Evolutionary conservation across 2,329 filamentous ascomycete genomes (phyloP).

Genomic region (Raffaelea arxii): DNA sequence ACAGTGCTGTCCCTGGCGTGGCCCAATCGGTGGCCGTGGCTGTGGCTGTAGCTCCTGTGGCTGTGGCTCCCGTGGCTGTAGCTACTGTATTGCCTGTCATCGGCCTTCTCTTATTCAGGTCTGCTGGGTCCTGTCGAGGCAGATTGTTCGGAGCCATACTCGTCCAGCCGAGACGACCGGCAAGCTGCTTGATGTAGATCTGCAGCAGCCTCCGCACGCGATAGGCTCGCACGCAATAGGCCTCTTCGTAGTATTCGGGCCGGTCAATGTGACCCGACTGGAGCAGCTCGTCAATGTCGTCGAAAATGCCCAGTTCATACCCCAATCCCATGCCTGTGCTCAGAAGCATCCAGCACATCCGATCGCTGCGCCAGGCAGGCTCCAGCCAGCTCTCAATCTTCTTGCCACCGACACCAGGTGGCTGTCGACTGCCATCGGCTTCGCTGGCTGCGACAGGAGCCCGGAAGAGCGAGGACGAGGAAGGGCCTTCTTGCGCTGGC

Average conservation of each 20-base stretch:
- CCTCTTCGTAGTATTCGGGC: slow-evolving; percentile 63
- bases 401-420: slow-evolving; percentile 62
- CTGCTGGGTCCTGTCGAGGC: slow-evolving; percentile 46
- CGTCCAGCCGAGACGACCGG: slow-evolving; percentile 81
- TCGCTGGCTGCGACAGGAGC: background rate
- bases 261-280: slow-evolving; percentile 48
- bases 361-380: slow-evolving; percentile 86
- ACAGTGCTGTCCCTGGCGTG: slow-evolving; percentile 50
- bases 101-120: no score
- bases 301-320: slow-evolving; percentile 92
- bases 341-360: slow-evolving; percentile 96
- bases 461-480: slow-evolving; percentile 21
- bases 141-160: slow-evolving; percentile 77
- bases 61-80: slow-evolving; percentile 32
- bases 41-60: slow-evolving; percentile 30
- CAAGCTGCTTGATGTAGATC: slow-evolving; percentile 90
- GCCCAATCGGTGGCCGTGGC: slow-evolving; percentile 46
- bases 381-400: slow-evolving; percentile 94
- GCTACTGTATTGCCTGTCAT: no score
- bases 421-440: slow-evolving; percentile 28
- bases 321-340: slow-evolving; percentile 83
- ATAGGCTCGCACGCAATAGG: slow-evolving; percentile 65
- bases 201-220: slow-evolving; percentile 80
- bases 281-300: slow-evolving; percentile 68
- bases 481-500: slow-evolving; percentile 44